Conservation (phyloP, 1,284 basidiomycete species). For the Microbotryum saponariae region DNA sequence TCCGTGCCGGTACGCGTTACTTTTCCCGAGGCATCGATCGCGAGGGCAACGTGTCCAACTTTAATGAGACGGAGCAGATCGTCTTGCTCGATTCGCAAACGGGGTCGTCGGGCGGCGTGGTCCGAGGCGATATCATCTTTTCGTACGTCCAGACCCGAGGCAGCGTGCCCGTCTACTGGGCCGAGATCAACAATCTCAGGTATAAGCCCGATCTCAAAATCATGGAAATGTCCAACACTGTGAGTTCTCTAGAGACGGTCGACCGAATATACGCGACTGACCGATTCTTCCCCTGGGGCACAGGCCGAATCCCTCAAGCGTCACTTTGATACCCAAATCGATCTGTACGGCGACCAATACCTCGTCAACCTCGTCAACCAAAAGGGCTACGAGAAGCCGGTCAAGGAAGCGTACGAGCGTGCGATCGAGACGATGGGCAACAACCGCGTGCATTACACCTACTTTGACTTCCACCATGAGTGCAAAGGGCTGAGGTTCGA, state of each 20-base stretch:
- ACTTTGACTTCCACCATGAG: conserved; percentile 97
- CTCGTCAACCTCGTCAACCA: conserved; percentile 93
- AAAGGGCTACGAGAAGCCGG: conserved; percentile 85
- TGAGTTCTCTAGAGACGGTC: conserved; percentile 40
- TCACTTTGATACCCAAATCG: conserved; percentile 69
- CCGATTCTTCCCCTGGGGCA: background rate
- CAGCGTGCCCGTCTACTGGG: conserved; percentile 92
- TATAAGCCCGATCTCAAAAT: conserved; percentile 96
- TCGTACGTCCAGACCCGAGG: conserved; percentile 82
- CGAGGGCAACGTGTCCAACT: conserved; percentile 47
- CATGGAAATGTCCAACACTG: conserved; percentile 83
- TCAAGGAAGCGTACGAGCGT: conserved; percentile 92
- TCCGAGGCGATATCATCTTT: conserved; percentile 54
- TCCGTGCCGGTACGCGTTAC: conserved; percentile 92
- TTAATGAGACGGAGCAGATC: conserved; percentile 57
- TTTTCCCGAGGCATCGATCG: conserved; percentile 89
- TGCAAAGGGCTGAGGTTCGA: conserved; percentile 95
- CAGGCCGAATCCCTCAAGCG: conserved; percentile 62
- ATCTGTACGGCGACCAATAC: conserved; percentile 69
- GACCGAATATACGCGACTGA: background rate
- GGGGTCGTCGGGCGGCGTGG: conserved; percentile 29
- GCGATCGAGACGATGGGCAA: conserved; percentile 49
- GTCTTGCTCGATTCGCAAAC: conserved; percentile 47
- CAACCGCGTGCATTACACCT: conserved; percentile 67
- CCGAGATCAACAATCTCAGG: conserved; percentile 88